Percentiles rank a stretch among this genome's conserved stretches.
These are phyloP conservation scores for Thalassiosira mediterranea DNA, from an alignment of 352 stramenopile genomes.

Conservation along the genomic window DNA sequence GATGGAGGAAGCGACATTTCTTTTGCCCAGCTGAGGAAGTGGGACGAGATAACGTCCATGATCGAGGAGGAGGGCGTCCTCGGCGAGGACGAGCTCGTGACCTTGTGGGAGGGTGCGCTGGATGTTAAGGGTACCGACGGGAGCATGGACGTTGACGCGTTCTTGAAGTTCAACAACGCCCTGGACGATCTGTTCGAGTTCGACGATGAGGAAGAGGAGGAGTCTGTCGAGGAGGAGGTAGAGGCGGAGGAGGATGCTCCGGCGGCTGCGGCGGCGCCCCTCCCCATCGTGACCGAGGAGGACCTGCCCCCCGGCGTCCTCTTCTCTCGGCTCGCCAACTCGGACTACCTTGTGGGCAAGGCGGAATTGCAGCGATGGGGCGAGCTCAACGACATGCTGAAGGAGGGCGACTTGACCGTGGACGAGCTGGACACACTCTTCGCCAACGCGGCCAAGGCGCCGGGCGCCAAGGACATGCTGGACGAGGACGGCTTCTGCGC, in stretches of 20 bases:
- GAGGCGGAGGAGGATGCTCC: background rate
- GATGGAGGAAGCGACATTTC: conserved; percentile 10
- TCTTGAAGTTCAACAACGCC: conserved; percentile 70
- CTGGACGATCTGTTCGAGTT: conserved; percentile 78
- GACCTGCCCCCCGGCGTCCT: conserved; percentile 65
- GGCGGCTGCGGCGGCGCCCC: background rate
- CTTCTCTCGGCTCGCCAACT: conserved; percentile 67
- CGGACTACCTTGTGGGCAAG: conserved; percentile 64
- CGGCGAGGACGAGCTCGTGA: conserved; percentile 70
- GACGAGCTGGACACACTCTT: conserved; percentile 70
- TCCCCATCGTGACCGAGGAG: conserved; percentile 49
- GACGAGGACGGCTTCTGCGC: conserved; percentile 66
- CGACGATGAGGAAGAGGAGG: conserved; percentile 53
- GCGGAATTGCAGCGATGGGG: conserved; percentile 66
- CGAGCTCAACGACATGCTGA: conserved; percentile 74
- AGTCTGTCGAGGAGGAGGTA: conserved; percentile 12
- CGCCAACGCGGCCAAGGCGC: conserved; percentile 42
- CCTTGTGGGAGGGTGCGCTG: conserved; percentile 55
- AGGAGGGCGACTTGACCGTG: conserved; percentile 60
- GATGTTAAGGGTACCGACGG: conserved; percentile 29
- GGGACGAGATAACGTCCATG: conserved; percentile 68
- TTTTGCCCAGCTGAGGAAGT: conserved; percentile 46
- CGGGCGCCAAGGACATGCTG: conserved; percentile 51
- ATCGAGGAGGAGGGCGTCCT: conserved; percentile 57
- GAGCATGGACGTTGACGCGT: conserved; percentile 60